Evolutionary conservation across 2,329 filamentous ascomycete species (phyloP), one percentile per base, ranked within the genome.

Genomic region (Hymenoscyphus linearis): DNA sequence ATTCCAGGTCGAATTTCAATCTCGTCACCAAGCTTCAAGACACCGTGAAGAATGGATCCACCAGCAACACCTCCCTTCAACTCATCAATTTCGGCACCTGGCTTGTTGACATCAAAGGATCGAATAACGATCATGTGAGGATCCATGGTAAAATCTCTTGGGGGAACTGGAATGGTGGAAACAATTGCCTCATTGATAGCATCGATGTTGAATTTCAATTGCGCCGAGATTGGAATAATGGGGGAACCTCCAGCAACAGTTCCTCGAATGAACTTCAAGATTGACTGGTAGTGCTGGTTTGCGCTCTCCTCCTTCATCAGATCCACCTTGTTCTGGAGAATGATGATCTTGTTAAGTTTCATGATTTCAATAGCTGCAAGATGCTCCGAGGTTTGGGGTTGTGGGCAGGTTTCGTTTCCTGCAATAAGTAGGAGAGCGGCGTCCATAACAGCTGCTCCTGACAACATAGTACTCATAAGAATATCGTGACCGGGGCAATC

Each of bases 401-500:
- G 95, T 36, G 95, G 95, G 81, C 95, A 98, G 58, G 91, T 87
- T 88, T 99, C 95, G 80, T 99, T 99, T 76, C 95, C 95, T 65
- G 95, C 95, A 75, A 99, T 97, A 59, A 99, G 84, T 60, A 99
- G 86, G 63, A 99, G 85, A 18, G 95, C 95, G 67, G 95, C 95
- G 78, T 99, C 95, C 95, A 99, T 99, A 84, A 99, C 95, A 67
- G 95, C 95, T 71, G 95, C 95, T 74, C 95, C 95, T 74, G 95
- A 99, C 83, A 99, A 88, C 95, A 99, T 99, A 72, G 95, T 99
- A 79, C 93, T 98, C 95, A 99, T 99, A 76, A 99, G 93, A 92
- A 99, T 99, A 80, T 99, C 95, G 90, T 99, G 95, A 78, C 95
- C 95, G 61, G 95, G 95, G 83, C 95, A 98, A 78, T 98, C 95